These are phyloP conservation scores for Brettanomyces nanus DNA, from an alignment of 805 yeast genomes.

Conservation along the genomic window DNA sequence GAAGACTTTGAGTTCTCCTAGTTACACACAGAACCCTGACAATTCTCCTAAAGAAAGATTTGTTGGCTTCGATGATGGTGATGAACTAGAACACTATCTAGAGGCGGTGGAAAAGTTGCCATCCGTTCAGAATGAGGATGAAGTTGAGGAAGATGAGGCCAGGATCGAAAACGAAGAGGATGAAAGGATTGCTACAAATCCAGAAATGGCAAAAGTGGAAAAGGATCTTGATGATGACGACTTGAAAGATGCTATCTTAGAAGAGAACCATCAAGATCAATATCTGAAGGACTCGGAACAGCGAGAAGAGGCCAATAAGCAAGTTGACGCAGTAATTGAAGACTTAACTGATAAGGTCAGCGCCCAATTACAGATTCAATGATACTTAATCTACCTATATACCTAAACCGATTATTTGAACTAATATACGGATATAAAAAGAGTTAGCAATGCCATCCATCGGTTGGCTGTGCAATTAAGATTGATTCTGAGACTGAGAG, in stretches of 20 bases:
- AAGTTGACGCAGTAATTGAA: neutral
- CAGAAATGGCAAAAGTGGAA: neutral
- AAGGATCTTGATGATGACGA: constrained; percentile 4
- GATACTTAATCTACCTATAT: neutral
- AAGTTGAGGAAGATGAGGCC: constrained; percentile 3
- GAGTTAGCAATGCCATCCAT: neutral
- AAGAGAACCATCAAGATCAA: neutral
- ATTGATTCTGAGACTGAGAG: constrained; percentile 5
- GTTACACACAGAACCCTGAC: neutral
- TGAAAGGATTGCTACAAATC: constrained; percentile 7
- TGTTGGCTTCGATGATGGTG: constrained; percentile 17
- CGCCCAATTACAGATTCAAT: neutral
- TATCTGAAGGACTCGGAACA: neutral
- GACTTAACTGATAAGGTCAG: neutral
- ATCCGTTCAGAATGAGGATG: constrained; percentile 9
- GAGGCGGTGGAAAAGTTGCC: constrained; percentile 8
- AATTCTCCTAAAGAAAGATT: constrained; percentile 3
- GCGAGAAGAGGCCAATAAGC: neutral
- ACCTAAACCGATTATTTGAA: neutral
- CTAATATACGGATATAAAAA: neutral
- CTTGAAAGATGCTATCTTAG: neutral
- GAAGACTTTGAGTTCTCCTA: neutral
- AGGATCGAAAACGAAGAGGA: constrained; percentile 1
- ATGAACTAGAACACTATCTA: constrained; percentile 12
- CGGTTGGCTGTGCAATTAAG: constrained; percentile 4